Conservation (phyloP, 2,329 filamentous ascomycete species). For the Coleophoma crateriformis region DNA sequence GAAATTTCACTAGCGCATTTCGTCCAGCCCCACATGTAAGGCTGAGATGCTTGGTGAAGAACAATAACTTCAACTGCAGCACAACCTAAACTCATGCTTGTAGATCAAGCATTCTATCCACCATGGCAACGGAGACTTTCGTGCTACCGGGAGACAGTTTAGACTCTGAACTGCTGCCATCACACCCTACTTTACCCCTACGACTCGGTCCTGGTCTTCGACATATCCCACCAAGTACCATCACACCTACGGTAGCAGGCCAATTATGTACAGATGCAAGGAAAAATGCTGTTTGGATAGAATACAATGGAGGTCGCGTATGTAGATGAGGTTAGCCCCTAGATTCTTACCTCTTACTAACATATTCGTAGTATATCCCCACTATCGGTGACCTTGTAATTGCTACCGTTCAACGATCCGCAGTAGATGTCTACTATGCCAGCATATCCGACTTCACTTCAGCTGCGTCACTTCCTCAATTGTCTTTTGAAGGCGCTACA, state of each 20-base stretch:
- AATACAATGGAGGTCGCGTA: conserved; percentile 65
- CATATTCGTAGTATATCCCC: conserved; percentile 62
- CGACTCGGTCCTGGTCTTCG: conserved; percentile 81
- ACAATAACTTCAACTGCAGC: conserved; percentile 6
- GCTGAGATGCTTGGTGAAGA: conserved; percentile 16
- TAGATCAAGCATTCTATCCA: conserved; percentile 7
- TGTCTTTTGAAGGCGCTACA: conserved; percentile 88
- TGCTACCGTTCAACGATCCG: conserved; percentile 73
- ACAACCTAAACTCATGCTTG: background rate
- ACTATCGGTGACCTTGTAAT: conserved; percentile 81
- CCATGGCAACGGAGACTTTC: conserved; percentile 43
- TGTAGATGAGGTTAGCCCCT: conserved; percentile 16
- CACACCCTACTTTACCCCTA: conserved; percentile 62
- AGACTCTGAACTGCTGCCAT: conserved; percentile 59
- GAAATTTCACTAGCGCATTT: conserved; percentile 23
- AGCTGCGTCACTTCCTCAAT: conserved; percentile 70
- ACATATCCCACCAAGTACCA: conserved; percentile 70
- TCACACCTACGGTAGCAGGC: conserved; percentile 63
- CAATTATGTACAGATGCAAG: conserved; percentile 60
- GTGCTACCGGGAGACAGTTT: conserved; percentile 81
- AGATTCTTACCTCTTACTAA: conserved; percentile 1
- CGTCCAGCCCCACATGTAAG: conserved; percentile 17
- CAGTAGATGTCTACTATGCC: conserved; percentile 75
- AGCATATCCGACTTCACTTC: conserved; percentile 61
- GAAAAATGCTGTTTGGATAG: conserved; percentile 77